Evolutionary conservation across 148 eudicot species (phyloP).

Genomic region (Fagopyrum homotropicum): DNA sequence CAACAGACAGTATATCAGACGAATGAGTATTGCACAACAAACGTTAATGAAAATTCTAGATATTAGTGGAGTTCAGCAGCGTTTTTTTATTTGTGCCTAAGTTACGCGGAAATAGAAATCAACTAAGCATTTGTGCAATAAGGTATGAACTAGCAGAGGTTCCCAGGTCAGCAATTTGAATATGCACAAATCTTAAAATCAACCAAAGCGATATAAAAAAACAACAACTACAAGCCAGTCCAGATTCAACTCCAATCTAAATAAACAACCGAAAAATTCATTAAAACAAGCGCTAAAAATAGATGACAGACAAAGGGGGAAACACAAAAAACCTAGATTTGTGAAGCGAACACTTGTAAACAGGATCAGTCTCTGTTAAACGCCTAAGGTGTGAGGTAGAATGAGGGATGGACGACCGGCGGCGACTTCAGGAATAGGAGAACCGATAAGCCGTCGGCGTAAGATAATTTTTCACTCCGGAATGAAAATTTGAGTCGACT

Average conservation of each 20-base stretch:
- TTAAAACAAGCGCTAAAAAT: not conserved
- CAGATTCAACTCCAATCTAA: not conserved
- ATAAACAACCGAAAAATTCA: not conserved
- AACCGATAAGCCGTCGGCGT: not conserved
- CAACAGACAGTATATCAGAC: not conserved
- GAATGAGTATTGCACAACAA: not conserved
- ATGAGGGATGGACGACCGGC: not conserved
- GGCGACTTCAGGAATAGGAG: not conserved
- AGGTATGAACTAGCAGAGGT: not conserved
- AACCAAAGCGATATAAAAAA: not conserved
- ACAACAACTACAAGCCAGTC: not conserved
- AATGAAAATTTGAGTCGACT: no score
- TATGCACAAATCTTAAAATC: not conserved
- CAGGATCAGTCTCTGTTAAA: not conserved
- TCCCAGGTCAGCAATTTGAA: not conserved
- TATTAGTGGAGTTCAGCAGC: not conserved
- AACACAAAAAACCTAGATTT: not conserved
- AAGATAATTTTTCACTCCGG: not conserved
- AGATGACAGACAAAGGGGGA: not conserved
- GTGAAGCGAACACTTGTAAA: not conserved
- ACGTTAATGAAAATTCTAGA: not conserved
- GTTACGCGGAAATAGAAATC: slow-evolving; percentile 3
- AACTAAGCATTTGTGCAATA: not conserved
- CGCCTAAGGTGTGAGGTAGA: not conserved
- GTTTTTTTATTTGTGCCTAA: not conserved